Percentiles rank a stretch among this genome's conserved stretches.
These are phyloP conservation scores for Sinapis alba DNA, from an alignment of 441 rosid genomes.

Conservation along the genomic window DNA sequence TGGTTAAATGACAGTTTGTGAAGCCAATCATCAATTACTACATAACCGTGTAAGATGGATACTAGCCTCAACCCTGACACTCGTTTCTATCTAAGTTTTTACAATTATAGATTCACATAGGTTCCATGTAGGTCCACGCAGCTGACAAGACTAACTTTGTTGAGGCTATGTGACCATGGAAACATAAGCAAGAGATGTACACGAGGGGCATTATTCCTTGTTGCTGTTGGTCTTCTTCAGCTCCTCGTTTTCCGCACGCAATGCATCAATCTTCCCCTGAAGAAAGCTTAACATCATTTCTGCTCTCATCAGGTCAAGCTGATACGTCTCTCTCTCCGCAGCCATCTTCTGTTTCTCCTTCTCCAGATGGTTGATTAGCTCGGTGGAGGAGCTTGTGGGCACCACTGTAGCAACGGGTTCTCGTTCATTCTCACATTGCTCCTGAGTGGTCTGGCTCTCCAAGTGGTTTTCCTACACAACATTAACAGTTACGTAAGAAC, in stretches of 20 bases:
- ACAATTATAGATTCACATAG: not conserved
- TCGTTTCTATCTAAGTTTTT: not conserved
- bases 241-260: slow-evolving; percentile 59
- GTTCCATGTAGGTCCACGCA: not conserved
- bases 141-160: not conserved
- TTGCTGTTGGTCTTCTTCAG: slow-evolving; percentile 45
- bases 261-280: slow-evolving; percentile 46
- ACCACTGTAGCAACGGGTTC: slow-evolving; percentile 21
- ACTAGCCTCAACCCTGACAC: not conserved
- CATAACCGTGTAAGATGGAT: not conserved
- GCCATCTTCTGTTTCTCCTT: slow-evolving; percentile 59
- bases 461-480: not conserved
- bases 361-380: slow-evolving; percentile 57
- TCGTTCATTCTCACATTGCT: slow-evolving; percentile 32
- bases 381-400: slow-evolving; percentile 49
- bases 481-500: not conserved
- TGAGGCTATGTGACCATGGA: too few relatives aligned
- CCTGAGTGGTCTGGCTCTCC: slow-evolving; percentile 43
- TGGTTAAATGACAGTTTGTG: not conserved
- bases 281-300: slow-evolving; percentile 59
- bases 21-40: not conserved
- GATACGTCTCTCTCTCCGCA: slow-evolving; percentile 56
- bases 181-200: not conserved
- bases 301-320: slow-evolving; percentile 64
- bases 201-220: not conserved